These are phyloP conservation scores for Zymoseptoria brevis DNA, from an alignment of 2,329 filamentous ascomycete genomes.

Conservation along the genomic window DNA sequence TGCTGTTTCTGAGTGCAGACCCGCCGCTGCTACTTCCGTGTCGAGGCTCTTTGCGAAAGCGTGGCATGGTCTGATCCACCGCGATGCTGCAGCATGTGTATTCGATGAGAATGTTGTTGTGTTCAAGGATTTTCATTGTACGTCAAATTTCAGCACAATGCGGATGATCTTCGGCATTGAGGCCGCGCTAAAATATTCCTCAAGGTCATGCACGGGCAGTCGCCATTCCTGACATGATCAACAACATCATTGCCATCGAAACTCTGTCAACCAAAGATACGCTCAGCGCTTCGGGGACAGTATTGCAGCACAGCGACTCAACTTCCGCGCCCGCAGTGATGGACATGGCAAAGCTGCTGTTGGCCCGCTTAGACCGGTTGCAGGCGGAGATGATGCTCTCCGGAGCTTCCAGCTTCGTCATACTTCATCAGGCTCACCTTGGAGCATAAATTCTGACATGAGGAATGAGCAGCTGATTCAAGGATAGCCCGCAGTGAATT, in stretches of 20 bases:
- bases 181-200: not conserved
- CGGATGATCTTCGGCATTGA: not conserved
- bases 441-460: not conserved
- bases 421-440: not conserved
- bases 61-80: not conserved
- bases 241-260: not conserved
- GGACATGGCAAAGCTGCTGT: not conserved
- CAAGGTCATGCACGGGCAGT: not conserved
- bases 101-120: not conserved
- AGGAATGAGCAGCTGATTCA: not conserved
- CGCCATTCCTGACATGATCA: not conserved
- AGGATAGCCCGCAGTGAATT: not conserved
- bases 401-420: conserved; percentile 1
- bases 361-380: not conserved
- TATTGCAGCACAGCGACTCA: not conserved
- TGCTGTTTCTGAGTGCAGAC: not conserved
- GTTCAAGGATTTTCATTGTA: not conserved
- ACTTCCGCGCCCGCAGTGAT: not conserved
- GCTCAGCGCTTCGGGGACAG: not conserved
- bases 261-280: not conserved
- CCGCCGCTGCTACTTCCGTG: not conserved
- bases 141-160: not conserved
- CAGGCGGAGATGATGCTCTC: not conserved
- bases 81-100: not conserved
- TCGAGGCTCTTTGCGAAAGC: not conserved